phyloP scores from a whole-genome alignment of 257 asterid species.

The Gardenia jasminoides region DNA sequence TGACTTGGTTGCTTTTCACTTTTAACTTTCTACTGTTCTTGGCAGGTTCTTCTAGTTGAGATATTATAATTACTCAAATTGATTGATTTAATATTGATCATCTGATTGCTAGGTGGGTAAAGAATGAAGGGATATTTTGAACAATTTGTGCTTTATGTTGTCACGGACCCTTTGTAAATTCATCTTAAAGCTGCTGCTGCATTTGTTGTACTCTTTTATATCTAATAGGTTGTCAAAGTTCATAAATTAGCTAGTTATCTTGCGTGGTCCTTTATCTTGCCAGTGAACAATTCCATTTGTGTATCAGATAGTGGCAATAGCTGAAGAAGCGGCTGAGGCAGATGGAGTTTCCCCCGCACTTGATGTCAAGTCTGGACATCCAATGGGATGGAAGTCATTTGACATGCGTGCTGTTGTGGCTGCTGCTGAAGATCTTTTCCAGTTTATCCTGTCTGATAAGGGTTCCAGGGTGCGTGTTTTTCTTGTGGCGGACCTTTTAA shows the following conservation, averaged over 20 bases:
- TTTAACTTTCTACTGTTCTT: not conserved
- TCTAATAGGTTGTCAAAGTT: not conserved
- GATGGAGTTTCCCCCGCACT: slow-evolving; percentile 26
- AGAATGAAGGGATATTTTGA: not conserved
- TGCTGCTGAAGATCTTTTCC: slow-evolving; percentile 88
- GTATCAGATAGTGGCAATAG: slow-evolving; percentile 76
- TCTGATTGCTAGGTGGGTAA: not conserved
- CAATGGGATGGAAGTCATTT: slow-evolving; percentile 73
- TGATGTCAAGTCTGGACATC: slow-evolving; percentile 34
- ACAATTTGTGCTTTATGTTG: not conserved
- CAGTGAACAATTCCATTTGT: slow-evolving; percentile 7
- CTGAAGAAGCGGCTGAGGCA: slow-evolving; percentile 63
- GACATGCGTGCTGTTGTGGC: slow-evolving; percentile 79
- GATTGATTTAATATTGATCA: not conserved
- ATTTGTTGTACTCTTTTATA: not conserved
- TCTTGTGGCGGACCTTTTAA: slow-evolving; percentile 69
- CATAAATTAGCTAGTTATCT: not conserved
- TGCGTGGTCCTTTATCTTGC: not conserved
- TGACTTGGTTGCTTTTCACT: not conserved
- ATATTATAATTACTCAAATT: too few species aligned
- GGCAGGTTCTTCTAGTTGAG: not conserved
- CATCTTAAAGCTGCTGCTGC: not conserved
- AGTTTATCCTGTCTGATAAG: slow-evolving; percentile 72
- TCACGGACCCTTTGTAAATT: not conserved
- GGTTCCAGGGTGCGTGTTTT: slow-evolving; percentile 82